These are phyloP conservation scores for Gentiana straminea DNA, from an alignment of 257 asterid species.

Conservation along the genomic window DNA sequence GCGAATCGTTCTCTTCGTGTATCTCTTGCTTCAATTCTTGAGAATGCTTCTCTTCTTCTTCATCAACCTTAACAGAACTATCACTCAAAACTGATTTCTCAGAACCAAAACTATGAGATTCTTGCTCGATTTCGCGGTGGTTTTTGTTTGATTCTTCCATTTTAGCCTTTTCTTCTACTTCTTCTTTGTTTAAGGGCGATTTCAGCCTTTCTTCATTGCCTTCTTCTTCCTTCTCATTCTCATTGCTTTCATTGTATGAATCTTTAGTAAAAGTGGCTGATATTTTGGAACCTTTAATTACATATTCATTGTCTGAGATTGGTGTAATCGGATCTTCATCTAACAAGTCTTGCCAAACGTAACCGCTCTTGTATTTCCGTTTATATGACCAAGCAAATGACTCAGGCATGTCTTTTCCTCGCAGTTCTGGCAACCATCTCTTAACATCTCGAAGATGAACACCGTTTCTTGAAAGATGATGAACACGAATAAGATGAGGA, in stretches of 20 bases:
- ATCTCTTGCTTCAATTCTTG: conserved; percentile 13
- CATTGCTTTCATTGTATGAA: conserved; percentile 18
- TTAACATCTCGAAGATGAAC: no score
- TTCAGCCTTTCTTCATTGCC: no score
- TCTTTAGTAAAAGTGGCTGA: conserved; percentile 16
- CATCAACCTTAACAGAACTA: conserved; percentile 28
- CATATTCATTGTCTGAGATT: conserved; percentile 78
- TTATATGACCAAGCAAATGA: conserved; percentile 90
- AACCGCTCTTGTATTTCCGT: conserved; percentile 71
- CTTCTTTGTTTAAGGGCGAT: conserved; percentile 13
- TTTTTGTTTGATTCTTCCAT: conserved; percentile 23
- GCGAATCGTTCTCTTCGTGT: conserved; percentile 13
- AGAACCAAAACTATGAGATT: conserved; percentile 44
- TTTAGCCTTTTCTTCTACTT: conserved; percentile 18
- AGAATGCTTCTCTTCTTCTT: conserved; percentile 14
- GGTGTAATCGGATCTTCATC: conserved; percentile 96
- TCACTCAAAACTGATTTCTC: conserved; percentile 59
- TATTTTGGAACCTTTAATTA: conserved; percentile 80
- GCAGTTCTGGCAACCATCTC: conserved; percentile 81
- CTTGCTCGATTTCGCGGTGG: conserved; percentile 51
- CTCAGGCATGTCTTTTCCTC: conserved; percentile 78
- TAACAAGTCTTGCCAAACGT: conserved; percentile 86
- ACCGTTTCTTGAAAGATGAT: no score
- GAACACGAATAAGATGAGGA: no score
- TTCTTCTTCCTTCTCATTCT: neutral